Conservation (phyloP, 1,139 yeast species). For the Blastobotrys proliferans region DNA sequence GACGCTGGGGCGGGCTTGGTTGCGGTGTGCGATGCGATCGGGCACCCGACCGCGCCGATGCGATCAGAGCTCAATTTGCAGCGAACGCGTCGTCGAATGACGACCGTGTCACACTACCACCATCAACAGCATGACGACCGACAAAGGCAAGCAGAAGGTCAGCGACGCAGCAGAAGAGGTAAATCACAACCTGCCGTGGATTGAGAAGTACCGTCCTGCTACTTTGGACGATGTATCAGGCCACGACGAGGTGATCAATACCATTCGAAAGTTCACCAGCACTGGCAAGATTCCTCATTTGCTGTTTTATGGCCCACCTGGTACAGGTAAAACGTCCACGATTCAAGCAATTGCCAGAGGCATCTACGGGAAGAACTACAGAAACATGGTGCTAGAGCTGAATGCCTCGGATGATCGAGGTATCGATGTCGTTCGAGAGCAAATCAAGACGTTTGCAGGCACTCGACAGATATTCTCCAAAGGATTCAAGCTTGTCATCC, state of each 20-base stretch:
- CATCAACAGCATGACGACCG: too few species aligned
- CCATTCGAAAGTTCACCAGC: conserved; percentile 76
- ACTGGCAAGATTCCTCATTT: conserved; percentile 77
- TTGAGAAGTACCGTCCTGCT: conserved; percentile 91
- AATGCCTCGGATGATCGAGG: conserved; percentile 87
- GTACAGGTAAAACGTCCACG: conserved; percentile 95
- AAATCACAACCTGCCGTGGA: conserved; percentile 49
- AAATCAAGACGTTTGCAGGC: conserved; percentile 78
- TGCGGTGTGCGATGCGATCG: too few species aligned
- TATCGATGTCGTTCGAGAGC: conserved; percentile 79
- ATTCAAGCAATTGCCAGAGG: conserved; percentile 86
- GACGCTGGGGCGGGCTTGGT: too few species aligned
- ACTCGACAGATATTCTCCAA: conserved; percentile 83
- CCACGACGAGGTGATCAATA: conserved; percentile 78
- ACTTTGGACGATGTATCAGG: conserved; percentile 85
- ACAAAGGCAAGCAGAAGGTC: conserved; percentile 15
- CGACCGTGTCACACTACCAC: too few species aligned
- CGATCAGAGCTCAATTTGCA: too few species aligned
- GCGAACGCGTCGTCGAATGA: too few species aligned
- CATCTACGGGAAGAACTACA: conserved; percentile 81
- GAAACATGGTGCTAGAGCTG: conserved; percentile 85
- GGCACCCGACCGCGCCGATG: too few species aligned
- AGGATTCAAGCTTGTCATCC: conserved; percentile 82
- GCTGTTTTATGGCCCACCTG: conserved; percentile 95
- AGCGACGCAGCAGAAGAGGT: conserved; percentile 17